Base-by-base conservation (phyloP, 768 basidiomycete species). In the Cystobasidium tubakii region DNA sequence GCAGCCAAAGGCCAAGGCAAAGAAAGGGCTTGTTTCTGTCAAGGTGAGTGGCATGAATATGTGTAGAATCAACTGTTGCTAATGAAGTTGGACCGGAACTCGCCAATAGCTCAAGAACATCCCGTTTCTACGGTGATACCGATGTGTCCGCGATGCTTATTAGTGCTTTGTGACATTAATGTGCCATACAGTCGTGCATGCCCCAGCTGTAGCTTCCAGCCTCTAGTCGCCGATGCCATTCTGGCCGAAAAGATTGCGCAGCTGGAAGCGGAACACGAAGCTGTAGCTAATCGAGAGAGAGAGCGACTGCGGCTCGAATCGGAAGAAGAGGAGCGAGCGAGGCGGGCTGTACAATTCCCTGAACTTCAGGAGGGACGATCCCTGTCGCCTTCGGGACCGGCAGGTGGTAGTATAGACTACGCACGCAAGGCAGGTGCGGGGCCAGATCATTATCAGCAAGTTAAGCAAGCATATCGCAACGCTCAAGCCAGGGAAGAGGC, bases 81-180 rank as follows among this genome's bases (percentile, higher is more conserved):
- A n/a, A n/a, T n/a, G n/a, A n/a, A n/a, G n/a, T n/a, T 67, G 6
- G 29, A 67, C 31, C 23, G 17, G 25, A 27, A 1, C 10, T 2
- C 53, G 29, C 39, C 15, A 29, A 6, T 50, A 71, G 55, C 54
- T 31, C 69, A 71, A 60, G 50, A 46, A 53, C 66, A 71, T 71
- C 69, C 69, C 21, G 33, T 71, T 34, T 71, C 69, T 4, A 54
- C 69, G 7, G 27, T 71, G 9, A 33, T 46, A 13, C 69, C 69
- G 12, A 33, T 60, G 54, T 71, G 69, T 27, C 53, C 53, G 25
- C 33, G 55, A 29, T 71, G 69, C 54, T 29, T 71, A 9, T 31
- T 71, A 12, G 69, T 71, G 27, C 23, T 71, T 10, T 71, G 69
- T 31, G 69, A 71, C 54, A 23, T 71, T n/a, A 71, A 71, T 25